Evolutionary conservation across 495 filamentous ascomycete species (phyloP).

Genomic region (Xylaria intraflava): DNA sequence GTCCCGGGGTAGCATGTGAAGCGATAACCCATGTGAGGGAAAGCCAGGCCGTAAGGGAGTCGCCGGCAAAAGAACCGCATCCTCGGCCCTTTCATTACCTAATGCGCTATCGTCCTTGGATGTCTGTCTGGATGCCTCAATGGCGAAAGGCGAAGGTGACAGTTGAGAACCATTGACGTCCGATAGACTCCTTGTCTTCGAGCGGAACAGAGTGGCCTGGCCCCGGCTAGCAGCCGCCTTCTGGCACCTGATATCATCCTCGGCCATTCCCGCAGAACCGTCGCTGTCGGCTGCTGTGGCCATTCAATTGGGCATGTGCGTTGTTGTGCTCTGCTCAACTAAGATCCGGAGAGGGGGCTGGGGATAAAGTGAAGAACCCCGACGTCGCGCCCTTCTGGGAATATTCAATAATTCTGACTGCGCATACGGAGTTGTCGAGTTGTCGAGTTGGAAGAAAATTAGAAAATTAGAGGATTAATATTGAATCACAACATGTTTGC

Average conservation of each 20-base stretch:
- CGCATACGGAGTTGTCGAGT: no score
- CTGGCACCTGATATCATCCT: constrained; percentile 18
- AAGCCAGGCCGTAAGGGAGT: constrained; percentile 59
- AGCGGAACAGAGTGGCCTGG: constrained; percentile 22
- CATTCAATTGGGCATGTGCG: neutral
- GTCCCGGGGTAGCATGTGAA: constrained; percentile 63
- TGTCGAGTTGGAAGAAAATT: no score
- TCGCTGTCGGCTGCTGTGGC: constrained; percentile 2
- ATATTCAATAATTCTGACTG: no score
- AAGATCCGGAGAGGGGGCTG: no score
- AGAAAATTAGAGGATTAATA: no score
- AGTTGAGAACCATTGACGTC: constrained; percentile 46
- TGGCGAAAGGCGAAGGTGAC: constrained; percentile 63
- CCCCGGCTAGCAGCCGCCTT: constrained; percentile 5
- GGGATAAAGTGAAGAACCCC: no score
- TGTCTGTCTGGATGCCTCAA: constrained; percentile 44
- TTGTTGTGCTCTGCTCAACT: no score
- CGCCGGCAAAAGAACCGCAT: constrained; percentile 42
- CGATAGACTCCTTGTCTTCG: constrained; percentile 43
- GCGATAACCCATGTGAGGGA: constrained; percentile 54
- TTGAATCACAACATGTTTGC: no score
- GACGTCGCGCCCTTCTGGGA: no score
- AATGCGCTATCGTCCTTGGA: constrained; percentile 80
- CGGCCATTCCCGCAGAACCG: constrained; percentile 27
- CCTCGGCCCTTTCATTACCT: constrained; percentile 29